A percentile compares a stretch with the other conserved stretches of the same genome.
These are phyloP conservation scores for Aspergillus japonicus DNA, from an alignment of 2,329 filamentous ascomycete genomes.

Conservation along the genomic window DNA sequence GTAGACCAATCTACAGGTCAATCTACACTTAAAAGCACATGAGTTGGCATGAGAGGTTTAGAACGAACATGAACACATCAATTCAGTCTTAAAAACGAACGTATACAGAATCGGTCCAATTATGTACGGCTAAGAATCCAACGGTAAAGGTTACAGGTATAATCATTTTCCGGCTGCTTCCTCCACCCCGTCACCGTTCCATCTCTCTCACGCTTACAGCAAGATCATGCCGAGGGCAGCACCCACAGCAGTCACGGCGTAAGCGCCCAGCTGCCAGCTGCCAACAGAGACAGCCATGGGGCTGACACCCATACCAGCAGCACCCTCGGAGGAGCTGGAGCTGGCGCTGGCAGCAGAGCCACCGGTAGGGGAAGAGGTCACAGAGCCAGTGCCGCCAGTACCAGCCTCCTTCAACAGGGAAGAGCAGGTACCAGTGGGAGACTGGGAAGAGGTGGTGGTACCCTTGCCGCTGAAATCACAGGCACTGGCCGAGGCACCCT, in stretches of 20 bases:
- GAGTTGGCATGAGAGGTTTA: neutral
- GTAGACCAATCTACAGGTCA: no score
- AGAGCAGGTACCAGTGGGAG: slow-evolving; percentile 35
- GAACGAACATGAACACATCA: neutral
- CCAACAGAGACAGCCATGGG: slow-evolving; percentile 42
- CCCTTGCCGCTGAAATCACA: slow-evolving; percentile 50
- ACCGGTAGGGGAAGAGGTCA: slow-evolving; percentile 38
- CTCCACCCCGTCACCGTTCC: neutral
- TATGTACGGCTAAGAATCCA: slow-evolving; percentile 8
- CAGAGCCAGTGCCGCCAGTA: slow-evolving; percentile 39
- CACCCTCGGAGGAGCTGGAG: slow-evolving; percentile 30
- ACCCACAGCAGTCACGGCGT: slow-evolving; percentile 44
- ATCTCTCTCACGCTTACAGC: slow-evolving; percentile 38
- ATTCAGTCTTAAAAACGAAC: neutral
- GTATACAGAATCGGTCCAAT: slow-evolving; percentile 7
- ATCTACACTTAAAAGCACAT: no score
- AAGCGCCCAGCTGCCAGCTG: slow-evolving; percentile 43
- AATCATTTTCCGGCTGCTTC: neutral
- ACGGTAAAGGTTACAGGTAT: neutral
- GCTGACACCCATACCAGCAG: slow-evolving; percentile 29
- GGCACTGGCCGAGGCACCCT: slow-evolving; percentile 33
- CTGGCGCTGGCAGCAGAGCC: slow-evolving; percentile 17
- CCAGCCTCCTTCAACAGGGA: slow-evolving; percentile 42
- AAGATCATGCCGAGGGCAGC: slow-evolving; percentile 49
- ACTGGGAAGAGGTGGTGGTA: slow-evolving; percentile 31